phyloP scores from a whole-genome alignment of 2,329 filamentous ascomycete species.

The Hypoxylon sp. region DNA sequence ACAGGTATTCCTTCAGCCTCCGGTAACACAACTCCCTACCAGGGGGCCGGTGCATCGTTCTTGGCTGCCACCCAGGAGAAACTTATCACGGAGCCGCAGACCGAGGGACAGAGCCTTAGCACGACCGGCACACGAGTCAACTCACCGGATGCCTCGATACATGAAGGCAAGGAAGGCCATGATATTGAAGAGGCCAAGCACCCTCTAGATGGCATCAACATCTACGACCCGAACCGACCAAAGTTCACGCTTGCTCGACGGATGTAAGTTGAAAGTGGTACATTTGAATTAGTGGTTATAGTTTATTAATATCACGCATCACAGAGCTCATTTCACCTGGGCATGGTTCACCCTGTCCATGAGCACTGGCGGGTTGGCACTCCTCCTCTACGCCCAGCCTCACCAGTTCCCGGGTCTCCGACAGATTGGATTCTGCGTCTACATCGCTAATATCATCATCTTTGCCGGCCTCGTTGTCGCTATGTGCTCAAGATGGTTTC shows the following conservation, averaged over 20 bases:
- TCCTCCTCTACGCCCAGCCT: slow-evolving; percentile 73
- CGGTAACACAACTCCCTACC: slow-evolving; percentile 1
- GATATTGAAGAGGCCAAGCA: slow-evolving; percentile 38
- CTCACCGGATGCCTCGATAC: slow-evolving; percentile 43
- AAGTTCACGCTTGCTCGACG: slow-evolving; percentile 58
- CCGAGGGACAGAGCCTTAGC: slow-evolving; percentile 14
- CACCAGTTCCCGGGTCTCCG: slow-evolving; percentile 72
- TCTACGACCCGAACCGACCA: slow-evolving; percentile 51
- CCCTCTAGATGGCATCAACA: slow-evolving; percentile 37
- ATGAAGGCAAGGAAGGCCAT: slow-evolving; percentile 39
- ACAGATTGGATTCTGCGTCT: slow-evolving; percentile 74
- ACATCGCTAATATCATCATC: slow-evolving; percentile 73
- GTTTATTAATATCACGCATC: slow-evolving; percentile 1
- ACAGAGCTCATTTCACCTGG: slow-evolving; percentile 69
- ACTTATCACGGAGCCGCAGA: neutral
- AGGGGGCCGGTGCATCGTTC: neutral
- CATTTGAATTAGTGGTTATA: neutral
- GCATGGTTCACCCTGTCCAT: slow-evolving; percentile 81
- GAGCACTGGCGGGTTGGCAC: slow-evolving; percentile 77
- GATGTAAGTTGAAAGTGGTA: slow-evolving; percentile 49
- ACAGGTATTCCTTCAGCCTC: slow-evolving; percentile 2
- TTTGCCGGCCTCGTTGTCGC: slow-evolving; percentile 67
- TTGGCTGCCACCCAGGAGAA: slow-evolving; percentile 1
- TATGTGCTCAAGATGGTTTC: slow-evolving; percentile 70
- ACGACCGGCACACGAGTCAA: slow-evolving; percentile 37